phyloP scores from a whole-genome alignment of 345 rosid species.

The Syzygium aromaticum region DNA sequence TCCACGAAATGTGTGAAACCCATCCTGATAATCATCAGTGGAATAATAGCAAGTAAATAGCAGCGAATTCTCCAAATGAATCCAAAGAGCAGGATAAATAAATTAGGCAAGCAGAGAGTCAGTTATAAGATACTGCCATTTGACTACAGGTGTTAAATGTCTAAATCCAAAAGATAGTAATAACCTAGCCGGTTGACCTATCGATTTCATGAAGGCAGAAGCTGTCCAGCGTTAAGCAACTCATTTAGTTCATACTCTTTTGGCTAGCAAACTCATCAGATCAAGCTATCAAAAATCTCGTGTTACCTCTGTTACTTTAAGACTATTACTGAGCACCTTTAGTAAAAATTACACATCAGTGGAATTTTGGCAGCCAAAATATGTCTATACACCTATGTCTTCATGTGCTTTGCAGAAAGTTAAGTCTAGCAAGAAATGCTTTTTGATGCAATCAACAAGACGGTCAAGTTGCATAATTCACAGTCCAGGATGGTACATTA shows the following conservation, averaged over 20 bases:
- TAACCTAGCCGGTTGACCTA: neutral
- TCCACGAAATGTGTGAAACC: conserved; percentile 58
- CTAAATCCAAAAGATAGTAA: neutral
- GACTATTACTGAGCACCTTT: neutral
- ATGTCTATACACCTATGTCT: neutral
- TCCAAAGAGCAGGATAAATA: neutral
- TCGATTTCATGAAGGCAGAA: neutral
- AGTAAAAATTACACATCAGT: neutral
- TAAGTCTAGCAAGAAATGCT: neutral
- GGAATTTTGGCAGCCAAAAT: neutral
- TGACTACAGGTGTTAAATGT: neutral
- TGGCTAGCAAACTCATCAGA: neutral
- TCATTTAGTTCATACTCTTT: neutral
- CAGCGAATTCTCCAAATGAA: neutral
- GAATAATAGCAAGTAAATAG: neutral
- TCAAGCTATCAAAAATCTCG: neutral
- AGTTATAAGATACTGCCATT: neutral
- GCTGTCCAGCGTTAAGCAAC: neutral
- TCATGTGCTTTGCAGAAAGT: neutral
- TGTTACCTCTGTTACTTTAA: neutral
- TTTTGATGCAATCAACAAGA: neutral
- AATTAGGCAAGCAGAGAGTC: neutral
- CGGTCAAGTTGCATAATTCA: neutral
- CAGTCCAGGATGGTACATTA: neutral
- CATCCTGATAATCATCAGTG: conserved; percentile 25